phyloP scores from a whole-genome alignment of 2,329 filamentous ascomycete genomes.

The Cladorrhinum sp. region DNA sequence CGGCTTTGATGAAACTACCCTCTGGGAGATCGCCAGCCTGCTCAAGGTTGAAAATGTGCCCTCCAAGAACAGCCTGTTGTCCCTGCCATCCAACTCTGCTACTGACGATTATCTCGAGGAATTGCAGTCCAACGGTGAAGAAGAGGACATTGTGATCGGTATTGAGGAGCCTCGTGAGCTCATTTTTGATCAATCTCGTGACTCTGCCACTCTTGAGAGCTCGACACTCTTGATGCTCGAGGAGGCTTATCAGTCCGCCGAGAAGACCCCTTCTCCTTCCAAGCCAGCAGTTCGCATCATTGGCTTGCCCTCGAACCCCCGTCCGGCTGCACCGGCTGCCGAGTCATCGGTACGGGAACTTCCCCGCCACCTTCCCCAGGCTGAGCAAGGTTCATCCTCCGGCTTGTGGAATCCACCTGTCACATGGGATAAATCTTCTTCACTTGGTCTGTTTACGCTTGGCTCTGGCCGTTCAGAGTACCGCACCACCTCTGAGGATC shows the following conservation, averaged over 20 bases:
- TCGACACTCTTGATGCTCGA: slow-evolving; percentile 23
- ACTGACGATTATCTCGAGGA: slow-evolving; percentile 36
- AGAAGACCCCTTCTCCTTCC: slow-evolving; percentile 1
- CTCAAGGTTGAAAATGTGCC: slow-evolving; percentile 52
- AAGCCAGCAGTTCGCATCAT: slow-evolving; percentile 5
- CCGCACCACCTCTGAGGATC: slow-evolving; percentile 31
- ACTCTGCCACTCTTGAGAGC: slow-evolving; percentile 30
- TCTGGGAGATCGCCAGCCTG: slow-evolving; percentile 63
- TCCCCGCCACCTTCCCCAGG: slow-evolving; percentile 12
- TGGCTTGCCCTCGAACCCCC: slow-evolving; percentile 22
- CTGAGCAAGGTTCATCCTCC: slow-evolving; percentile 13
- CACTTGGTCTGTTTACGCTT: slow-evolving; percentile 28
- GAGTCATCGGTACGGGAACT: slow-evolving; percentile 16
- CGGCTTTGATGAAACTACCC: slow-evolving; percentile 58
- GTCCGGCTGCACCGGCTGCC: slow-evolving; percentile 2
- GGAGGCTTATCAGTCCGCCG: slow-evolving; percentile 11
- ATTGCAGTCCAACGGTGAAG: slow-evolving; percentile 31
- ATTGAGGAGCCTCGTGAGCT: slow-evolving; percentile 28
- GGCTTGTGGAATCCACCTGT: slow-evolving; percentile 26
- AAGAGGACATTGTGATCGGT: slow-evolving; percentile 35
- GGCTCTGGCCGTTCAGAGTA: slow-evolving; percentile 26
- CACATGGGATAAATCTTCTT: slow-evolving; percentile 4
- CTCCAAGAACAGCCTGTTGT: slow-evolving; percentile 50
- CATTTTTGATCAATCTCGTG: slow-evolving; percentile 20
- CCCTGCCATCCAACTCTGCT: slow-evolving; percentile 30